phyloP scores from a whole-genome alignment of 2,329 filamentous ascomycete species.

The Zasmidium angulare region DNA sequence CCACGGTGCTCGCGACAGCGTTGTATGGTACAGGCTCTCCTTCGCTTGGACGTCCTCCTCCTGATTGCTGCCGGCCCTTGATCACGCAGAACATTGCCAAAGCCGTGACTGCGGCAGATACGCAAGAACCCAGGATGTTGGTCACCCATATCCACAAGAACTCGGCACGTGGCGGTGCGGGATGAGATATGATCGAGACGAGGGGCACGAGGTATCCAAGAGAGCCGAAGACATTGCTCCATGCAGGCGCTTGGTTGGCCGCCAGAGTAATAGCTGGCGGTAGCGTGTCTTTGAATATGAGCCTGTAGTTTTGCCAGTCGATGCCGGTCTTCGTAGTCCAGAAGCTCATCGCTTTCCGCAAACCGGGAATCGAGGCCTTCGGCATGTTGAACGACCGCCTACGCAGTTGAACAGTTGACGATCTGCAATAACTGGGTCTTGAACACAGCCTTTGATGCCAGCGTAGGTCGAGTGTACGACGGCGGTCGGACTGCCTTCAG shows the following conservation, averaged over 20 bases:
- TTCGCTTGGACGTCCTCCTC: background rate
- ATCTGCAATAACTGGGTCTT: too few relatives aligned
- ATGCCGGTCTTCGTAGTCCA: background rate
- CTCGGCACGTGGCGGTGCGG: background rate
- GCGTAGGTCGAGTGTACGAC: too few relatives aligned
- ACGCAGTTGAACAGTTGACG: too few relatives aligned
- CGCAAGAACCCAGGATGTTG: background rate
- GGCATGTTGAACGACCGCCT: too few relatives aligned
- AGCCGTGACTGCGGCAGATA: background rate
- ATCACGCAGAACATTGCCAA: background rate
- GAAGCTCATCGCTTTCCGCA: background rate
- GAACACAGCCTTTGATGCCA: too few relatives aligned
- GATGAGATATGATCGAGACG: background rate
- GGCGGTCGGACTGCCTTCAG: too few relatives aligned
- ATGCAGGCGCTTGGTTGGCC: background rate
- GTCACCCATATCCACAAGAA: background rate
- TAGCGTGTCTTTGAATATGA: background rate
- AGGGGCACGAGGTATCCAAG: background rate
- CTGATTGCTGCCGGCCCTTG: background rate
- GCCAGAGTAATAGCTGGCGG: background rate
- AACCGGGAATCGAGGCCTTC: too few relatives aligned
- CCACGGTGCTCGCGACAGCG: background rate
- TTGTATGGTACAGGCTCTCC: background rate
- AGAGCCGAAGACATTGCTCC: background rate
- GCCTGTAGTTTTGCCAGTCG: background rate